A percentile compares a stretch with the other conserved stretches of the same genome.
Conservation (phyloP, 202 grass and related monocot species). For the Brachypodium distachyon region DNA sequence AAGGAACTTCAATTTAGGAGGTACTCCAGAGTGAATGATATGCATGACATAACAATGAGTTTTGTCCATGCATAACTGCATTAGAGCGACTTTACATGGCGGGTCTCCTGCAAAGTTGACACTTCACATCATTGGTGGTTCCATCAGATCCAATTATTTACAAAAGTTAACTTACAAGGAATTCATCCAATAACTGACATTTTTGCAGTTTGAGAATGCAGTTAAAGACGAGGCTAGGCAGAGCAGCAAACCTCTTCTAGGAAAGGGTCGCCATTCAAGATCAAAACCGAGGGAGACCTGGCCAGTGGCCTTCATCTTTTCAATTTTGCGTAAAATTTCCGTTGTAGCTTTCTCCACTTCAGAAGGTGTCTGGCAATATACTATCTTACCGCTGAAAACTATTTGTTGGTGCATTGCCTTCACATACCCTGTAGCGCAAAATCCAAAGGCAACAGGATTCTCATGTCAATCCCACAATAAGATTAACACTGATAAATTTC, state of each 20-base stretch:
- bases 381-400: constrained; percentile 44
- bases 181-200: neutral
- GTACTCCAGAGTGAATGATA: constrained; percentile 80
- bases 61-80: constrained; percentile 86
- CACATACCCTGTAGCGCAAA: constrained; percentile 3
- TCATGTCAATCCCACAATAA: neutral
- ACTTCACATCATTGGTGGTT: neutral
- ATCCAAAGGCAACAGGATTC: neutral
- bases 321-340: constrained; percentile 45
- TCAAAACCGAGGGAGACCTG: constrained; percentile 74
- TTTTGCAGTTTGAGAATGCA: neutral
- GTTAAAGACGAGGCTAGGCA: neutral
- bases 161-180: neutral
- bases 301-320: constrained; percentile 30
- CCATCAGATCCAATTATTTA: neutral
- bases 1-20: constrained; percentile 56
- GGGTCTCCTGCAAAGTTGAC: constrained; percentile 44
- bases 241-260: constrained; percentile 52
- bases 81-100: constrained; percentile 72
- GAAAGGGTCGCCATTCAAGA: constrained; percentile 76
- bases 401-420: constrained; percentile 42
- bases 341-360: constrained; percentile 64
- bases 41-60: constrained; percentile 72
- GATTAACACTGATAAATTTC: neutral
- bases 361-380: constrained; percentile 52